These are phyloP conservation scores for Metarhizium guizhouense DNA, from an alignment of 2,329 filamentous ascomycete genomes.

Conservation along the genomic window DNA sequence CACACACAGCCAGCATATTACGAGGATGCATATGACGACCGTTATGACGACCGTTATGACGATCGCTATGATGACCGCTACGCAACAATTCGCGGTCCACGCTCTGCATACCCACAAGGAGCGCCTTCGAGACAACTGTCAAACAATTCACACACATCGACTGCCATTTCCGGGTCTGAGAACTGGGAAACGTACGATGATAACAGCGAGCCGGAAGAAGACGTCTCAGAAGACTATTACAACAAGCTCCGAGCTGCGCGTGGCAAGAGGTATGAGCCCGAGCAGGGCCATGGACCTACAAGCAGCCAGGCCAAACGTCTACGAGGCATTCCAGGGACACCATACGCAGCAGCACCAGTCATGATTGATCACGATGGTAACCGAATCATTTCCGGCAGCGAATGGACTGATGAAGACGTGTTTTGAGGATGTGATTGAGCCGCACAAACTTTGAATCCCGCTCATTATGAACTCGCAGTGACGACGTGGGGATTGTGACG, in stretches of 20 bases:
- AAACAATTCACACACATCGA: constrained; percentile 63
- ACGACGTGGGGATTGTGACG: neutral
- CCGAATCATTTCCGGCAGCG: constrained; percentile 53
- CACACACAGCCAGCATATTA: constrained; percentile 22
- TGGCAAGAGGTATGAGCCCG: constrained; percentile 52
- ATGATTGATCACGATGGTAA: constrained; percentile 51
- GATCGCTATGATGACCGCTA: constrained; percentile 24
- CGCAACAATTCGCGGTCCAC: constrained; percentile 29
- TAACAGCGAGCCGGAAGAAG: constrained; percentile 64
- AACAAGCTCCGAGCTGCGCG: constrained; percentile 64
- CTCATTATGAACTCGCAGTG: neutral
- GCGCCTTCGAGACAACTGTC: constrained; percentile 53
- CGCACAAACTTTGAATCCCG: neutral
- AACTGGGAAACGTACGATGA: constrained; percentile 98
- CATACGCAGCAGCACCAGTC: constrained; percentile 35
- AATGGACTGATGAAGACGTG: constrained; percentile 59
- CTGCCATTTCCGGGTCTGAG: constrained; percentile 71
- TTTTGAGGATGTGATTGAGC: constrained; percentile 26
- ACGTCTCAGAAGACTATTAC: constrained; percentile 71
- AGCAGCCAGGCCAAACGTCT: constrained; percentile 42
- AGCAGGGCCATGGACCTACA: constrained; percentile 32
- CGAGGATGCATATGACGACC: constrained; percentile 26
- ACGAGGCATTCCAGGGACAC: constrained; percentile 36
- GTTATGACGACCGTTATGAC: constrained; percentile 13
- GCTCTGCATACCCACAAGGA: constrained; percentile 30